Evolutionary conservation across 2,329 filamentous ascomycete species (phyloP), one percentile per base, ranked within the genome.

Genomic region (Aspergillus bombycis): DNA sequence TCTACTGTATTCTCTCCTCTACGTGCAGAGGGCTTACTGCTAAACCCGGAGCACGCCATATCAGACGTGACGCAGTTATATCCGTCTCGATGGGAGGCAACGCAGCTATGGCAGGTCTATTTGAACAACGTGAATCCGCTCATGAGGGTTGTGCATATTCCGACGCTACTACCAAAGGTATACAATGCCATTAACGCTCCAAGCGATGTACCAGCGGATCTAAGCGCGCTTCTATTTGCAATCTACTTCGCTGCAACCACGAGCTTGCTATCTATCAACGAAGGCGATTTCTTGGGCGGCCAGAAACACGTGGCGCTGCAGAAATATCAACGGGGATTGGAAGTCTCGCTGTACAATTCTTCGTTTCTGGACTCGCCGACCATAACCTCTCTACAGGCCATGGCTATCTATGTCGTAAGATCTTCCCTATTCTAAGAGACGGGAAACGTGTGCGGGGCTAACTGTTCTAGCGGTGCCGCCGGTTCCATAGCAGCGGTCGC

Each of bases 351-450:
- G 11, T 75, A 80, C 28, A 68, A 76, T 9, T 74, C 76, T 0
- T 76, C 79, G 21, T 80, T 82, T 63, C 64, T 81, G 1, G 79
- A 82, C 14, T 72, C 73, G 10, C 80, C 80, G 0, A 81, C 79
- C 0, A 43, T 74, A 21, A 65, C 64, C 9, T 71, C 71, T 7
- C 45, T 74, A 36, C 72, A 74, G 30, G 78, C 78, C 0, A 62
- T 81, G 58, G 64, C 71, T 7, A 74, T 82, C 10, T 82, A 81
- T 50, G 57, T 79, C 36, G 80, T 81, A 65, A 45, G 66, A 1
- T n/a, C 6, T 26, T 9, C n/a, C 0, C 8, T 6, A 16, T 38
- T 4, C 0, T n/a, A 28, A 28, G 2, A 16, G 23, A 48, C 10
- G 21, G 5, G 11, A 9, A 6, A 1, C 41, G 26, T 60, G 38